phyloP scores from a whole-genome alignment of 306 rosid genomes.

The Oxytropis ochrocephala region DNA sequence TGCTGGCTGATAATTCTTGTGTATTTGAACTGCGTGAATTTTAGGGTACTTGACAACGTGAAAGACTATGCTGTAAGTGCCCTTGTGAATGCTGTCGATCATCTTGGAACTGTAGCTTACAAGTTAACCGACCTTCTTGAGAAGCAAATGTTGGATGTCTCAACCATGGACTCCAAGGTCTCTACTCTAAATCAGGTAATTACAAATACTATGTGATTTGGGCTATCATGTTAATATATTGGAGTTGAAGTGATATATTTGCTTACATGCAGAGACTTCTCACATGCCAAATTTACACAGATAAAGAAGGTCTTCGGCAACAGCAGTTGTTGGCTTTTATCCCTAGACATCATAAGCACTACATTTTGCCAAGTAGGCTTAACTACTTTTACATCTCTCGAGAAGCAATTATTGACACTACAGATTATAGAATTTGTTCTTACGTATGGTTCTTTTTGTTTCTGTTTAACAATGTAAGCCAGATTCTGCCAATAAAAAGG shows the following conservation, averaged over 20 bases:
- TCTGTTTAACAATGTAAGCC: conserved; percentile 52
- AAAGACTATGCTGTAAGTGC: conserved; percentile 93
- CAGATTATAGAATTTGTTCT: conserved; percentile 14
- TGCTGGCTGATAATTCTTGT: background rate
- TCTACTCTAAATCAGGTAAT: conserved; percentile 71
- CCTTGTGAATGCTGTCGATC: conserved; percentile 90
- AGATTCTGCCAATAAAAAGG: conserved; percentile 77
- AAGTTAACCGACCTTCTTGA: conserved; percentile 79
- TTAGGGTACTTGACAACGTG: conserved; percentile 81
- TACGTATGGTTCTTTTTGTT: conserved; percentile 17
- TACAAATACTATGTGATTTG: background rate
- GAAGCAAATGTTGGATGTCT: conserved; percentile 65
- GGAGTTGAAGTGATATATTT: conserved; percentile 22
- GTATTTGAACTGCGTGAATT: conserved; percentile 5
- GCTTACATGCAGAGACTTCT: conserved; percentile 53
- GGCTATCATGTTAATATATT: conserved; percentile 3
- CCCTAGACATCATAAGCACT: conserved; percentile 92
- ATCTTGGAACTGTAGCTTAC: conserved; percentile 97
- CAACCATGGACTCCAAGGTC: conserved; percentile 65
- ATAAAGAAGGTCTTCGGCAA: conserved; percentile 86
- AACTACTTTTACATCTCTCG: conserved; percentile 2
- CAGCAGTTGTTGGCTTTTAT: conserved; percentile 71
- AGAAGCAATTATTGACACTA: conserved; percentile 10
- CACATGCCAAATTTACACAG: conserved; percentile 64
- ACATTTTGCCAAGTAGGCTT: conserved; percentile 78